These are phyloP conservation scores for Naganishia onofrii DNA, from an alignment of 768 basidiomycete genomes.

Conservation along the genomic window DNA sequence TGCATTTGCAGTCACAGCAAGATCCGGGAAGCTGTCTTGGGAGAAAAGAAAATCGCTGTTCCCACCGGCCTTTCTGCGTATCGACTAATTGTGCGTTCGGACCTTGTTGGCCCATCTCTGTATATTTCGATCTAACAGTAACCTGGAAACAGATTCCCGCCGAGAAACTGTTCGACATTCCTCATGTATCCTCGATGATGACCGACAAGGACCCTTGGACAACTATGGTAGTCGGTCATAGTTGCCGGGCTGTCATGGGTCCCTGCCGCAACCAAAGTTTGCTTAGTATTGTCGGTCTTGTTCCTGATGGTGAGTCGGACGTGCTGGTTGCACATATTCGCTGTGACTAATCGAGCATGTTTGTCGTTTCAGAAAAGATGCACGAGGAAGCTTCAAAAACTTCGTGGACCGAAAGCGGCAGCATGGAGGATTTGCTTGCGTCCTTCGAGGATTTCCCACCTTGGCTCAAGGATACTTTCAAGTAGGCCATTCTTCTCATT, in stretches of 20 bases:
- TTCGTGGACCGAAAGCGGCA: conserved; percentile 29
- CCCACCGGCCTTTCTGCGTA: conserved; percentile 29
- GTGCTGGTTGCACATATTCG: not conserved
- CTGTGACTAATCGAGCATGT: not conserved
- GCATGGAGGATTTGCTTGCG: conserved; percentile 26
- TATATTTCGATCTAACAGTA: not conserved
- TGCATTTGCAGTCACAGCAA: conserved; percentile 3
- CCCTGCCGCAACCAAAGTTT: conserved; percentile 1
- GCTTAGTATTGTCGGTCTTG: conserved; percentile 21
- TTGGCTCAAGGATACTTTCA: conserved; percentile 28
- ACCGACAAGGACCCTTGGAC: conserved; percentile 21
- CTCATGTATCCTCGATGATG: conserved; percentile 11
- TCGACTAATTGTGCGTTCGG: conserved; percentile 22
- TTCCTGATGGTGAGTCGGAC: conserved; percentile 26
- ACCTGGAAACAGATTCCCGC: not conserved
- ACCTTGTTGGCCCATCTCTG: not conserved
- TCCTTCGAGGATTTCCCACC: conserved; percentile 23
- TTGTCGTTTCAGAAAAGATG: not conserved
- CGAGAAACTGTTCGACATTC: not conserved
- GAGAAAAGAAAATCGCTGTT: conserved; percentile 11
- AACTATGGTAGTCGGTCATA: conserved; percentile 29
- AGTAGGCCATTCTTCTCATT: not conserved
- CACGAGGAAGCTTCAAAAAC: conserved; percentile 18
- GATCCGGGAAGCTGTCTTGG: conserved; percentile 11
- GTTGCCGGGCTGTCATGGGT: conserved; percentile 21